phyloP scores from a whole-genome alignment of 2,329 filamentous ascomycete species.

The Talaromyces amestolkiae region DNA sequence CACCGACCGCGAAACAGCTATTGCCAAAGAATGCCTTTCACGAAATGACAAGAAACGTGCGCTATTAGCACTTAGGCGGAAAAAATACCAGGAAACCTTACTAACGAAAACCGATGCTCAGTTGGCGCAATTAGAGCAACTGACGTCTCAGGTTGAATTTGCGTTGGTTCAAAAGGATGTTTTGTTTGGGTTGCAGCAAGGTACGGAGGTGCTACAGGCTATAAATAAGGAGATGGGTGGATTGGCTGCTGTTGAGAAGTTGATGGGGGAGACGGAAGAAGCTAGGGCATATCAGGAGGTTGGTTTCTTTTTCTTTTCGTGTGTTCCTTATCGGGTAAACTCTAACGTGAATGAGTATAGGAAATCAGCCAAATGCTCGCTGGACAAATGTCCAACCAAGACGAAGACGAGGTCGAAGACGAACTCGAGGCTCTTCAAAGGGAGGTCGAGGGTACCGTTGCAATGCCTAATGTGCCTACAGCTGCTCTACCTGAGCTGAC shows the following conservation, averaged over 20 bases:
- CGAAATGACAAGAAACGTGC: slow-evolving; percentile 77
- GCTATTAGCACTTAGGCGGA: slow-evolving; percentile 81
- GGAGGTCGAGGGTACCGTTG: slow-evolving; percentile 48
- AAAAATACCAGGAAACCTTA: slow-evolving; percentile 94
- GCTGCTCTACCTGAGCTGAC: slow-evolving; percentile 30
- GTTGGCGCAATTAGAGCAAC: slow-evolving; percentile 86
- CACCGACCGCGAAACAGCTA: slow-evolving; percentile 80
- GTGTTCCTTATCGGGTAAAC: slow-evolving; percentile 4
- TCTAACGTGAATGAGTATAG: slow-evolving; percentile 46
- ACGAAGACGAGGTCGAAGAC: slow-evolving; percentile 97
- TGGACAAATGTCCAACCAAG: slow-evolving; percentile 83
- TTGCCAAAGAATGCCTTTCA: slow-evolving; percentile 78
- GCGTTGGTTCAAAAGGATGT: slow-evolving; percentile 96
- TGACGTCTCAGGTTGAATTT: slow-evolving; percentile 90
- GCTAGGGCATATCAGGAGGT: slow-evolving; percentile 89
- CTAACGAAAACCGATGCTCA: slow-evolving; percentile 87
- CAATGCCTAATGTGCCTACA: slow-evolving; percentile 42
- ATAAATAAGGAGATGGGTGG: slow-evolving; percentile 97
- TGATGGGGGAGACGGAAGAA: slow-evolving; percentile 89
- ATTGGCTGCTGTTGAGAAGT: slow-evolving; percentile 86
- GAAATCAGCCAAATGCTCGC: slow-evolving; percentile 91
- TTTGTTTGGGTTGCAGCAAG: slow-evolving; percentile 86
- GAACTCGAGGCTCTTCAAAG: slow-evolving; percentile 79
- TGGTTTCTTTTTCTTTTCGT: not conserved
- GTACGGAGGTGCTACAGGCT: slow-evolving; percentile 81